Conservation (phyloP, 2,329 filamentous ascomycete species). For the Cordyceps tenuipes region DNA sequence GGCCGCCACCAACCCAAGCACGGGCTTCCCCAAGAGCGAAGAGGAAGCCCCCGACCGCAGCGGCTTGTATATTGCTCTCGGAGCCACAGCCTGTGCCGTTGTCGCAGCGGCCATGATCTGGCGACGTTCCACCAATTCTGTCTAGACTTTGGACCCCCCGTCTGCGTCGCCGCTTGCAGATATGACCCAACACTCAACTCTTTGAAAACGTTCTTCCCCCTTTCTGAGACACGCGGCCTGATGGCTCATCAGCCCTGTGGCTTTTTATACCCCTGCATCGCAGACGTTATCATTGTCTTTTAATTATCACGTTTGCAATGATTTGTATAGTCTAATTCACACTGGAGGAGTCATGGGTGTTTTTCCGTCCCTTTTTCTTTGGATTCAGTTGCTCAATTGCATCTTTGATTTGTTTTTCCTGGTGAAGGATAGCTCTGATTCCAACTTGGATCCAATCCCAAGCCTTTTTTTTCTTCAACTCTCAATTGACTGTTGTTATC, state of each 20-base stretch:
- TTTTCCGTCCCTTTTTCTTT: background rate
- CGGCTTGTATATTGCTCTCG: slow-evolving; percentile 75
- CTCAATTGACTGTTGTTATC: background rate
- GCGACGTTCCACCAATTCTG: slow-evolving; percentile 46
- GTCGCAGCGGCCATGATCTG: slow-evolving; percentile 59
- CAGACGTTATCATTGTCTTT: slow-evolving; percentile 7
- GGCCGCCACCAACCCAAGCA: slow-evolving; percentile 80
- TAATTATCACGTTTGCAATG: slow-evolving; percentile 11
- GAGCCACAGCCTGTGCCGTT: slow-evolving; percentile 58
- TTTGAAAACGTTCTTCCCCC: background rate
- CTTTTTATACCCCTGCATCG: background rate
- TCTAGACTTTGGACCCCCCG: slow-evolving; percentile 16
- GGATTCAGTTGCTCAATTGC: background rate
- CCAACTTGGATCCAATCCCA: background rate
- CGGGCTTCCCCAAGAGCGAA: slow-evolving; percentile 80
- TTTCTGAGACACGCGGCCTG: background rate
- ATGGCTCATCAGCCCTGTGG: background rate
- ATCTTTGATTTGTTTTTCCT: background rate
- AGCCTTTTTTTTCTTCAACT: background rate
- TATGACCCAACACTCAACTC: slow-evolving; percentile 4
- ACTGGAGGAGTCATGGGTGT: slow-evolving; percentile 7
- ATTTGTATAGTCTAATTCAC: slow-evolving; percentile 6
- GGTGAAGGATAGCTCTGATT: background rate
- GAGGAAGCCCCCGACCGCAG: slow-evolving; percentile 79
- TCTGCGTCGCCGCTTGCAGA: background rate